Evolutionary conservation across 1,139 yeast genomes (phyloP).

Genomic region (Nakaseomyces glabratus): DNA sequence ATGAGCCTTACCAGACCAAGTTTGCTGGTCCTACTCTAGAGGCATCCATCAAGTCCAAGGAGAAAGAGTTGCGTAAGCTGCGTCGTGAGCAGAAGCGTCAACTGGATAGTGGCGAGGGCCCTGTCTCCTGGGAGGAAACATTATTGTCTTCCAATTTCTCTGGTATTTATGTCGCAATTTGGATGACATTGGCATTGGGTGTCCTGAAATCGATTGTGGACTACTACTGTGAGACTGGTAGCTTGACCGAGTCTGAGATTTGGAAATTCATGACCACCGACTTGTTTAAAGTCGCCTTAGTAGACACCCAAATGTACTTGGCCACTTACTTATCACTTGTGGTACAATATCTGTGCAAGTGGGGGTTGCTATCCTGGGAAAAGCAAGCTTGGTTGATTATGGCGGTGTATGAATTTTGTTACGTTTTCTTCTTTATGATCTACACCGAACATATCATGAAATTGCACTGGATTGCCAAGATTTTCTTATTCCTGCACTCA

Average conservation of each 20-base stretch:
- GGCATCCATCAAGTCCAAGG: constrained; percentile 16
- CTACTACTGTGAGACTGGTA: constrained; percentile 30
- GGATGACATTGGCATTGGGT: constrained; percentile 54
- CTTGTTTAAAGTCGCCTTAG: constrained; percentile 51
- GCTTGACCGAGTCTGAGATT: constrained; percentile 42
- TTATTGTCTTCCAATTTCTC: constrained; percentile 34
- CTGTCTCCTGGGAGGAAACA: constrained; percentile 11
- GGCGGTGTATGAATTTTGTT: constrained; percentile 45
- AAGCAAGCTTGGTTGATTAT: constrained; percentile 53
- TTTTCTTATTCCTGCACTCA: constrained; percentile 73
- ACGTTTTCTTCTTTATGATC: constrained; percentile 39
- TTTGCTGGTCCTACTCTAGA: constrained; percentile 28
- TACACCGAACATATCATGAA: constrained; percentile 41
- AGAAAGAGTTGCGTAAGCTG: constrained; percentile 12
- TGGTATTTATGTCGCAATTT: constrained; percentile 59
- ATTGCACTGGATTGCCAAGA: constrained; percentile 83
- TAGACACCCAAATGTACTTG: constrained; percentile 64
- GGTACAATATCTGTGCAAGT: constrained; percentile 45
- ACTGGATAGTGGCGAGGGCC: constrained; percentile 26
- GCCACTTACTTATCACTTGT: constrained; percentile 47
- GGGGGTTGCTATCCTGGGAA: constrained; percentile 46
- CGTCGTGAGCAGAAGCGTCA: constrained; percentile 7
- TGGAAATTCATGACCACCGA: constrained; percentile 44
- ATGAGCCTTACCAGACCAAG: constrained; percentile 26
- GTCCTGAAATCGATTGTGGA: constrained; percentile 43